Evolutionary conservation across 306 rosid species (phyloP), one percentile per base, ranked within the genome.

Genomic region (Glycine soja): DNA sequence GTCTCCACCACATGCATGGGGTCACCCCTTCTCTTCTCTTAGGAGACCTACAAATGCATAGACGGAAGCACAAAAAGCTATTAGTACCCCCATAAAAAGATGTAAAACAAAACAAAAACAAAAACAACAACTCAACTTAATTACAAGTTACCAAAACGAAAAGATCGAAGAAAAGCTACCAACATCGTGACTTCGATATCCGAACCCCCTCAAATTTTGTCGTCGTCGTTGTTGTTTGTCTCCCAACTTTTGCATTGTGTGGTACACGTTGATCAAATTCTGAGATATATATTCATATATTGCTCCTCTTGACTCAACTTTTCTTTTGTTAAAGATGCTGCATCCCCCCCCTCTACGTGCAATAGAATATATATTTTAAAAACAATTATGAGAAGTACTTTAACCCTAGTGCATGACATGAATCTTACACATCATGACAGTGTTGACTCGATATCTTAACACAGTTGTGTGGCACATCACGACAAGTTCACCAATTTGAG

Each of bases 121-220:
- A 38, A 24, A 56, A 56, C 19, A 67, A 67, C 58, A 64, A 64
- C 81, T 65, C 24, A 50, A 24, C 30, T 24, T 24, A 65, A 14
- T 65, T n/a, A 10, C 69, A 42, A 42, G 45, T 62, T 47, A 63
- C 18, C 72, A 50, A 8, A 45, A 75, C 30, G 30, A 74, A 57
- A 69, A 75, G 58, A 75, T 59, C 70, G 15, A 75, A 59, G 32
- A 45, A 57, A 74, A 58, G 57, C 69, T 36, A 38, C 7, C 7
- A 57, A 42, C 30, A 11, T 54, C 3, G 75, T 57, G 67, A 54
- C 68, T 74, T 74, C 78, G 54, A 10, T 74, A 56, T 56, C 53
- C 42, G 78, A 38, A 6, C 78, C 78, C 7, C 38, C 52, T 56
- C 1, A 24, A 15, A 2, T 56, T 56, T 74, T 56, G 78, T 73